Percentiles rank a stretch among this genome's conserved stretches.
Evolutionary conservation across 208 protist genomes (phyloP).

Genomic region (Trypanosomatidae sp.): DNA sequence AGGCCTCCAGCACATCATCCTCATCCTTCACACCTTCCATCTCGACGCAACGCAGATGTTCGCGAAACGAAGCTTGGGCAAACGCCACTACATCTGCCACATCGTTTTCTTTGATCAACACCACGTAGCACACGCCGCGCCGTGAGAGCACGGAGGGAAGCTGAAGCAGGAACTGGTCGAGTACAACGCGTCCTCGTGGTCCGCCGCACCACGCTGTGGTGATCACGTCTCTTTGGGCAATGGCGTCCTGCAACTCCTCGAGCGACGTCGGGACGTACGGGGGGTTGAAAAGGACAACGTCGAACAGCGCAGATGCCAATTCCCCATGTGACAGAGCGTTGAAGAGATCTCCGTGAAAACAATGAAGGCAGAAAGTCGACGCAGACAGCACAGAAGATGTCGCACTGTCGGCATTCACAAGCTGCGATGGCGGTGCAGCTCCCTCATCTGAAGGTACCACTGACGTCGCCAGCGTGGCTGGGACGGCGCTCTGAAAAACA

Average conservation of each 20-base stretch:
- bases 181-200: slow-evolving; percentile 74
- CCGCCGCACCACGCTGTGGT: slow-evolving; percentile 88
- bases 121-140: slow-evolving; percentile 59
- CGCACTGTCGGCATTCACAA: background rate
- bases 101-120: slow-evolving; percentile 85
- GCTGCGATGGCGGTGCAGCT: background rate
- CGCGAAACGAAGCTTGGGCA: slow-evolving; percentile 41
- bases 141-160: slow-evolving; percentile 54
- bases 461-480: slow-evolving; percentile 10
- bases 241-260: slow-evolving; percentile 67
- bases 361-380: slow-evolving; percentile 20
- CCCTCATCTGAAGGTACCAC: background rate
- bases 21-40: background rate
- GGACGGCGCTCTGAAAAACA: background rate
- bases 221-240: slow-evolving; percentile 54
- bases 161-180: slow-evolving; percentile 70
- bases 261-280: slow-evolving; percentile 88
- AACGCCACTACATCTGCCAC: slow-evolving; percentile 49
- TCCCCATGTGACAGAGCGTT: background rate
- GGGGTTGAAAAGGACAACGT: slow-evolving; percentile 88
- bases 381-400: background rate
- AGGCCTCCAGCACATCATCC: slow-evolving; percentile 29
- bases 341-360: slow-evolving; percentile 33
- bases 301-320: slow-evolving; percentile 27
- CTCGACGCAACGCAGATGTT: slow-evolving; percentile 16